Evolutionary conservation across 75 land plant species (phyloP).

Genomic region (Sequoia sempervirens): DNA sequence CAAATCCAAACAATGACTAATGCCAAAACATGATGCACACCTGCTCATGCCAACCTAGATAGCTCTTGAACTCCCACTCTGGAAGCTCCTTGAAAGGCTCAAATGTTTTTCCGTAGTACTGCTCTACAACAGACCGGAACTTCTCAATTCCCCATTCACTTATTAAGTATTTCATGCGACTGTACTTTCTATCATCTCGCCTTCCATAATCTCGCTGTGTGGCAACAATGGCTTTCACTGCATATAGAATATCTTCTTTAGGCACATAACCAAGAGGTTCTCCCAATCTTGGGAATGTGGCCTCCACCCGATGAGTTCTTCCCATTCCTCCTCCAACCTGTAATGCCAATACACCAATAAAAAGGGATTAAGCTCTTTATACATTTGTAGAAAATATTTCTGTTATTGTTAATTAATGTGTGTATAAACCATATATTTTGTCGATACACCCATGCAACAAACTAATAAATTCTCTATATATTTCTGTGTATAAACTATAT

Average conservation of each 20-base stretch:
- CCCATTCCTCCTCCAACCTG: slow-evolving; percentile 99
- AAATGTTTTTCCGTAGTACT: slow-evolving; percentile 90
- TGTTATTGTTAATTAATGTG: not conserved
- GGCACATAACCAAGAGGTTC: slow-evolving; percentile 96
- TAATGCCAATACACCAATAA: not conserved
- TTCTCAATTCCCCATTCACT: slow-evolving; percentile 96
- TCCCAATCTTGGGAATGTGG: slow-evolving; percentile 87
- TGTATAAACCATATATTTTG: not conserved
- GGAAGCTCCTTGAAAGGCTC: slow-evolving; percentile 82
- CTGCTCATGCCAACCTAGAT: slow-evolving; percentile 99
- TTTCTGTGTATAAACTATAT: not conserved
- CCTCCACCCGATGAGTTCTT: slow-evolving; percentile 79
- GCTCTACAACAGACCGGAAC: slow-evolving; percentile 87
- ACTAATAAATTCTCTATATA: not conserved
- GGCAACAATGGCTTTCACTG: slow-evolving; percentile 94
- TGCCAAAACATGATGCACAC: slow-evolving; percentile 18
- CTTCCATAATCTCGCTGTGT: slow-evolving; percentile 98
- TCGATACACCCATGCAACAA: not conserved
- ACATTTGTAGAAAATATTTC: not conserved
- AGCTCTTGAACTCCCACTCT: slow-evolving; percentile 87
- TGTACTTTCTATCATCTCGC: slow-evolving; percentile 86
- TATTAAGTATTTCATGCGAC: slow-evolving; percentile 93
- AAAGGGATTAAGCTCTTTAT: not conserved
- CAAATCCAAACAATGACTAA: slow-evolving; percentile 3
- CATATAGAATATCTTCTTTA: slow-evolving; percentile 90